Conservation (phyloP, 257 asterid genomes). For the Rubia yunnanensis region DNA sequence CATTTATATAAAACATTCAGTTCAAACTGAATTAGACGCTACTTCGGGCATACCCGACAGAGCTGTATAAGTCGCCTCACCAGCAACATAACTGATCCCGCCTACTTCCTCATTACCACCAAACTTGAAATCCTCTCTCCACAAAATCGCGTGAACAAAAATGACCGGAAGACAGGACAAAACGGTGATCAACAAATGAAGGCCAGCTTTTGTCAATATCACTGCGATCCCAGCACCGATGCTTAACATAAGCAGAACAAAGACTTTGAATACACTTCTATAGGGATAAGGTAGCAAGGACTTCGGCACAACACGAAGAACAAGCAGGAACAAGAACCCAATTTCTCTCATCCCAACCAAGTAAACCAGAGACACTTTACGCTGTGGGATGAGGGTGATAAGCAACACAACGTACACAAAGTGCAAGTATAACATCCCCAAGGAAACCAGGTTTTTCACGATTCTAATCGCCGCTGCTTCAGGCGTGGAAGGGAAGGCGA, state of each 20-base stretch:
- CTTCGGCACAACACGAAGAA: slow-evolving; percentile 37
- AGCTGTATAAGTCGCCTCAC: neutral
- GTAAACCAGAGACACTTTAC: slow-evolving; percentile 48
- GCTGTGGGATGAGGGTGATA: slow-evolving; percentile 43
- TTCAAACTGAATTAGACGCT: neutral
- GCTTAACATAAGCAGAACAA: slow-evolving; percentile 31
- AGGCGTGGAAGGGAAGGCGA: slow-evolving; percentile 46
- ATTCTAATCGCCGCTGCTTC: slow-evolving; percentile 53
- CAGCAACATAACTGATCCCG: neutral
- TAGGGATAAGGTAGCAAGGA: slow-evolving; percentile 25
- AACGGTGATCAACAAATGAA: slow-evolving; percentile 44
- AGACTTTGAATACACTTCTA: slow-evolving; percentile 24
- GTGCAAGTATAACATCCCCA: slow-evolving; percentile 30
- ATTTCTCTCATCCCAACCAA: slow-evolving; percentile 49
- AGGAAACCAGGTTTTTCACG: slow-evolving; percentile 28
- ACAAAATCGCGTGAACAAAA: slow-evolving; percentile 36
- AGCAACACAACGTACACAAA: slow-evolving; percentile 61
- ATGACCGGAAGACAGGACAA: slow-evolving; percentile 42
- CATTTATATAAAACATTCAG: neutral
- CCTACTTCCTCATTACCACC: neutral
- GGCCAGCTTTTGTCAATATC: slow-evolving; percentile 34
- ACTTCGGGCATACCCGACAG: neutral
- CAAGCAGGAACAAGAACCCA: slow-evolving; percentile 30
- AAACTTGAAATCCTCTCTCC: slow-evolving; percentile 22
- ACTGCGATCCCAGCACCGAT: slow-evolving; percentile 20